Conservation (phyloP, 768 basidiomycete genomes). For the Epithele typhae region DNA sequence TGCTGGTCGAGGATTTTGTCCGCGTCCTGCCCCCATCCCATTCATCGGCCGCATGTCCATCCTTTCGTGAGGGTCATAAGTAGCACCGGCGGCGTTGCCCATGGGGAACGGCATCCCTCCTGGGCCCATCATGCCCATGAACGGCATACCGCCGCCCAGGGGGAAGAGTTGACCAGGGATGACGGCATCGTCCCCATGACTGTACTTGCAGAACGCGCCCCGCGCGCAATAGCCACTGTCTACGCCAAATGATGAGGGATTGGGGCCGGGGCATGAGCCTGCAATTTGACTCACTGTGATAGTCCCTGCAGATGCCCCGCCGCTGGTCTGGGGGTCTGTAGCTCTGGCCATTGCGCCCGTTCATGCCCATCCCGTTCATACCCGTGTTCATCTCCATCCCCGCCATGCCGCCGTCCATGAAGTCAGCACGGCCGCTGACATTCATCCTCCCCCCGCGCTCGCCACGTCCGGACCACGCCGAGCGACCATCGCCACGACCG, state of each 20-base stretch:
- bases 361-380: conserved; percentile 25
- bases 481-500: conserved; percentile 37
- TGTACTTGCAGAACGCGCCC: conserved; percentile 86
- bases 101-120: conserved; percentile 54
- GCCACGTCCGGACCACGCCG: conserved; percentile 38
- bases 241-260: conserved; percentile 28
- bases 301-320: conserved; percentile 84
- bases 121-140: conserved; percentile 65
- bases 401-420: conserved; percentile 29
- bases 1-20: conserved; percentile 48
- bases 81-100: conserved; percentile 25
- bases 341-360: conserved; percentile 47
- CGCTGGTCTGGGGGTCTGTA: conserved; percentile 73
- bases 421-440: conserved; percentile 23
- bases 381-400: conserved; percentile 23
- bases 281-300: conserved; percentile 67
- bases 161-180: conserved; percentile 67
- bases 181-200: conserved; percentile 87
- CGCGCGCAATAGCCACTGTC: conserved; percentile 91
- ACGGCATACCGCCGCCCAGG: conserved; percentile 53
- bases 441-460: conserved; percentile 31
- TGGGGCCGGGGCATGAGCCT: too few species aligned
- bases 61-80: conserved; percentile 77
- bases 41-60: conserved; percentile 70
- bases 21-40: conserved; percentile 24